Conservation (phyloP, 2,329 filamentous ascomycete genomes). For the Cladosporium sp. region DNA sequence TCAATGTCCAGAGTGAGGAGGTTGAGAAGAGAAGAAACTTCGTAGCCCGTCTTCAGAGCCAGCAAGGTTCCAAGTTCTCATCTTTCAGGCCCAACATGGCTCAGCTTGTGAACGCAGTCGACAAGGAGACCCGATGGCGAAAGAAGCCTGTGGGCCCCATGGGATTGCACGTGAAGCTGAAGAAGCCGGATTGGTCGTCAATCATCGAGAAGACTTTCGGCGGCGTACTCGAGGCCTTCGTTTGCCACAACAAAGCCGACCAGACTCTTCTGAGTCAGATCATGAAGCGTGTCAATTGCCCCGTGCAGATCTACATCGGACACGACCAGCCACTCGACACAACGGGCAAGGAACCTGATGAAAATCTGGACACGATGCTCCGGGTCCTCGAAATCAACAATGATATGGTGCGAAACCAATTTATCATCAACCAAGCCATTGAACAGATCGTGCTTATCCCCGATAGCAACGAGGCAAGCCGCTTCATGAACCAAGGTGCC, state of each 20-base stretch:
- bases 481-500: constrained; percentile 59
- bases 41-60: constrained; percentile 51
- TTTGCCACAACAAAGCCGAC: constrained; percentile 75
- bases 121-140: constrained; percentile 63
- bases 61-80: constrained; percentile 56
- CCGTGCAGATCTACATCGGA: constrained; percentile 58
- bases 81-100: constrained; percentile 63
- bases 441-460: constrained; percentile 81
- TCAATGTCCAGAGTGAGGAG: constrained; percentile 24
- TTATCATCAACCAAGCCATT: constrained; percentile 78
- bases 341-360: constrained; percentile 67
- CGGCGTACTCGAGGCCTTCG: constrained; percentile 67
- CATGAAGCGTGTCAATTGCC: constrained; percentile 57
- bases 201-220: constrained; percentile 77
- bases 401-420: constrained; percentile 68
- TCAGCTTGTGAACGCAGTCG: constrained; percentile 63
- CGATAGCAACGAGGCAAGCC: constrained; percentile 61
- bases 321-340: constrained; percentile 54
- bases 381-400: constrained; percentile 77
- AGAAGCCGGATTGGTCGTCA: constrained; percentile 76
- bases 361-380: constrained; percentile 70
- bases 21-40: constrained; percentile 44
- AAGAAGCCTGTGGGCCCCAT: constrained; percentile 78
- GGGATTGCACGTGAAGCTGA: constrained; percentile 70
- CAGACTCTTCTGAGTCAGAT: constrained; percentile 63